Percentiles rank a stretch among this genome's conserved stretches.
These are phyloP conservation scores for Fusarium pseudograminearum DNA, from an alignment of 2,329 filamentous ascomycete species.

Conservation along the genomic window DNA sequence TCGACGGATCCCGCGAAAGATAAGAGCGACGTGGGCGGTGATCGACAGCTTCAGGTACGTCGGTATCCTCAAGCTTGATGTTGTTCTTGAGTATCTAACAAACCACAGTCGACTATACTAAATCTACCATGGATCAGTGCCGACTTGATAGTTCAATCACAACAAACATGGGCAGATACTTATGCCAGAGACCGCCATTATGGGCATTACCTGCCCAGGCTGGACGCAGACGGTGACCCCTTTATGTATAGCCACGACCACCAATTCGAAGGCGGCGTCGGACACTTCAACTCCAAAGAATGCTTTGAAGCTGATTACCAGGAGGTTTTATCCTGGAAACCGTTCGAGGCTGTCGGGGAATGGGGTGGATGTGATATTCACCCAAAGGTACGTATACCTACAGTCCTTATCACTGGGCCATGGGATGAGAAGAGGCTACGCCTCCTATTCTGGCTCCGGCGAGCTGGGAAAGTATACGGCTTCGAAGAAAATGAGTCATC, in stretches of 20 bases:
- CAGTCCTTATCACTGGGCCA: constrained; percentile 56
- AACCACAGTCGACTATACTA: constrained; percentile 57
- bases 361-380: constrained; percentile 55
- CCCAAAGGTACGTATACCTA: constrained; percentile 55
- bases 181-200: constrained; percentile 53
- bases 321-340: constrained; percentile 42
- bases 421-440: constrained; percentile 56
- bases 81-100: constrained; percentile 14
- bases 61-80: not conserved
- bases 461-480: constrained; percentile 52
- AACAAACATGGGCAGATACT: constrained; percentile 60
- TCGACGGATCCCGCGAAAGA: constrained; percentile 1
- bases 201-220: constrained; percentile 49
- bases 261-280: constrained; percentile 41
- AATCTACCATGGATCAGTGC: constrained; percentile 59
- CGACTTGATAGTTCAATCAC: constrained; percentile 61
- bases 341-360: constrained; percentile 32
- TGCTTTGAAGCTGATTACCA: constrained; percentile 56
- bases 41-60: constrained; percentile 60
- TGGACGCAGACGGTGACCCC: constrained; percentile 19
- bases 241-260: constrained; percentile 30
- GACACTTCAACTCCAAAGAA: constrained; percentile 50
- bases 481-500: constrained; percentile 48
- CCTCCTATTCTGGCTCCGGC: constrained; percentile 61
- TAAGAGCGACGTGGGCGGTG: constrained; percentile 47